Evolutionary conservation across 1,284 basidiomycete genomes (phyloP), one percentile per base, ranked within the genome.

Genomic region (Leccinum huronense): DNA sequence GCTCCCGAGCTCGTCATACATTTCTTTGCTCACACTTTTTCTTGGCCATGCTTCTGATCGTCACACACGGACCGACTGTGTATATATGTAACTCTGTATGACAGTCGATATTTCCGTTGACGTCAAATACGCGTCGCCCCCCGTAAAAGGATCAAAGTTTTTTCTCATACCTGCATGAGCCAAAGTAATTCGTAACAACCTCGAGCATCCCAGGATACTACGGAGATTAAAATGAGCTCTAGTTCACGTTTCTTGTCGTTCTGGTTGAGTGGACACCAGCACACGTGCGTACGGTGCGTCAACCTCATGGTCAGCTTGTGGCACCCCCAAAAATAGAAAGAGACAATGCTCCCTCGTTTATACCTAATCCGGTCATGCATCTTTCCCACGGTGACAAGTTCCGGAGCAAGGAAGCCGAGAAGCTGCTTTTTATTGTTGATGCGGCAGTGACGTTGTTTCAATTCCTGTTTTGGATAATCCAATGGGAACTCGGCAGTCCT

Each of bases 341-440:
- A 34, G 7, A 23, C 38, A 59, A 19, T 30, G 34, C 51, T 61
- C 57, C 58, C 66, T 63, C 59, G 58, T 58, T 61, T 56, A 38
- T 70, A 56, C 70, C 62, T 45, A 67, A 68, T 60, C 10, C 54
- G 62, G 57, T 59, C 27, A 48, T 53, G 6, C n/a, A 5, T 7
- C 36, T 10, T 66, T 70, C 68, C 53, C 70, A 71, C 71, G 62
- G 31, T 45, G 36, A 63, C 58, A 61, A 48, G 62, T 59, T 58
- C 61, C 63, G 67, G 71, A 65, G 61, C 63, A 63, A 68, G 63
- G 71, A 71, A 71, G 61, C 55, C 61, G 40, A 61, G 65, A 73
- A 74, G 68, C 56, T 30, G 31, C 23, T 48, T 55, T 56, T 19
- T 72, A 73, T 73, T 73, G 62, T 72, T 64, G 38, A 63, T 63